Conservation (phyloP, 2,329 filamentous ascomycete genomes). For the Alternaria sp. region DNA sequence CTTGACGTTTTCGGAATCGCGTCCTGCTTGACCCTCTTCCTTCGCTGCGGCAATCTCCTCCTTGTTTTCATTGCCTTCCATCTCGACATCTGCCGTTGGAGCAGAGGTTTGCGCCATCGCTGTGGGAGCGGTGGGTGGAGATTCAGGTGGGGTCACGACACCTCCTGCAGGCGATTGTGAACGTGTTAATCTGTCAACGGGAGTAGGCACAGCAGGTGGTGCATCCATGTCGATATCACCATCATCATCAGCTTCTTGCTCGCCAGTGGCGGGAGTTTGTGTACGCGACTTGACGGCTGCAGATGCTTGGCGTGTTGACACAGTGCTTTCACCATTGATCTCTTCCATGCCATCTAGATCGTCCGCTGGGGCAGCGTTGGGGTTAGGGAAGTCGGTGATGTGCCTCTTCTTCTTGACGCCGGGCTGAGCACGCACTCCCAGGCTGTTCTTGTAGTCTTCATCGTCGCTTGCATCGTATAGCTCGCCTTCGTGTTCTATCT, state of each 20-base stretch:
- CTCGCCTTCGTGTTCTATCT: conserved; percentile 78
- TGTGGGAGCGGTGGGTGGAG: conserved; percentile 36
- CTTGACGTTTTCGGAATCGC: conserved; percentile 43
- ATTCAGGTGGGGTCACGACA: conserved; percentile 50
- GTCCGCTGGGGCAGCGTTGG: conserved; percentile 54
- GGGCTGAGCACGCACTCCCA: conserved; percentile 72
- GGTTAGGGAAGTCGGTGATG: conserved; percentile 69
- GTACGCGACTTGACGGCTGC: conserved; percentile 37
- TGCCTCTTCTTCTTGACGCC: conserved; percentile 61
- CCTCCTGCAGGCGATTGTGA: conserved; percentile 45
- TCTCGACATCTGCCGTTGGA: conserved; percentile 42
- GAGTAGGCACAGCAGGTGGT: conserved; percentile 24
- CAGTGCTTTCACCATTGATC: conserved; percentile 45
- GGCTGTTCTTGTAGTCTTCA: conserved; percentile 77
- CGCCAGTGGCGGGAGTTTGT: conserved; percentile 39
- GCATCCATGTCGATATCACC: conserved; percentile 52
- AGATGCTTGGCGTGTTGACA: conserved; percentile 41
- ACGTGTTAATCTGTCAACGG: conserved; percentile 26
- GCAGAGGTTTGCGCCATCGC: conserved; percentile 29
- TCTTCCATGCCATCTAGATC: conserved; percentile 38
- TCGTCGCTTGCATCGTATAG: conserved; percentile 80
- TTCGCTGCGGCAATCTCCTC: conserved; percentile 34
- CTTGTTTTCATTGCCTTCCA: conserved; percentile 37
- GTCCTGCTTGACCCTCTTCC: conserved; percentile 38
- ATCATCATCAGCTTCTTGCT: conserved; percentile 42